A percentile compares a stretch with the other conserved stretches of the same genome.
Evolutionary conservation across 805 yeast genomes (phyloP).

Genomic region (Candida piceae): DNA sequence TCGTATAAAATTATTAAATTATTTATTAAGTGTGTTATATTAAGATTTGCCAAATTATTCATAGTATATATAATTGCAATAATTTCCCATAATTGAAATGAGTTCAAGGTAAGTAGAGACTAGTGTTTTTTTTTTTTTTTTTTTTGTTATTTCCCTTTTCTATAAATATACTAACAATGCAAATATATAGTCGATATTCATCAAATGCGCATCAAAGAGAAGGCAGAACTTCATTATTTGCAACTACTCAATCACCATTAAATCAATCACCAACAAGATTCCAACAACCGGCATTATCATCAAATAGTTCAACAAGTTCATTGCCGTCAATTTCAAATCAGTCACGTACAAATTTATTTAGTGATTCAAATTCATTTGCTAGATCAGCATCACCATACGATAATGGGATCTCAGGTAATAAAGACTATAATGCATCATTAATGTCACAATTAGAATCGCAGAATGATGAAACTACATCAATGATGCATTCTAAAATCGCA

Average conservation of each 20-base stretch:
- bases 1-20: too few relatives aligned
- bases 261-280: too few relatives aligned
- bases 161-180: neutral
- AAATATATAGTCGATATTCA: conserved; percentile 23
- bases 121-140: too few relatives aligned
- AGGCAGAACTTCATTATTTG: conserved; percentile 23
- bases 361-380: conserved; percentile 6
- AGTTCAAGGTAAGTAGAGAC: conserved; percentile 16
- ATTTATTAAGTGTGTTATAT: too few relatives aligned
- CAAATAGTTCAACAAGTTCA: conserved; percentile 8
- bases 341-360: neutral
- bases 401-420: conserved; percentile 15
- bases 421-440: conserved; percentile 46
- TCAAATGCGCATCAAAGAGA: conserved; percentile 29
- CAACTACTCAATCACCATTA: conserved; percentile 14
- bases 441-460: conserved; percentile 63
- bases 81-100: conserved; percentile 6
- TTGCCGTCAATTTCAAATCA: conserved; percentile 9
- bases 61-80: neutral
- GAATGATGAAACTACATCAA: conserved; percentile 51
- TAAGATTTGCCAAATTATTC: too few relatives aligned
- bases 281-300: neutral
- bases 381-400: conserved; percentile 41
- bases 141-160: too few relatives aligned
- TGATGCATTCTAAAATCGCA: conserved; percentile 49